Percentiles rank a stretch among this genome's conserved stretches.
Evolutionary conservation across 2,329 filamentous ascomycete genomes (phyloP).

Genomic region (Aurifilum marmelostoma): DNA sequence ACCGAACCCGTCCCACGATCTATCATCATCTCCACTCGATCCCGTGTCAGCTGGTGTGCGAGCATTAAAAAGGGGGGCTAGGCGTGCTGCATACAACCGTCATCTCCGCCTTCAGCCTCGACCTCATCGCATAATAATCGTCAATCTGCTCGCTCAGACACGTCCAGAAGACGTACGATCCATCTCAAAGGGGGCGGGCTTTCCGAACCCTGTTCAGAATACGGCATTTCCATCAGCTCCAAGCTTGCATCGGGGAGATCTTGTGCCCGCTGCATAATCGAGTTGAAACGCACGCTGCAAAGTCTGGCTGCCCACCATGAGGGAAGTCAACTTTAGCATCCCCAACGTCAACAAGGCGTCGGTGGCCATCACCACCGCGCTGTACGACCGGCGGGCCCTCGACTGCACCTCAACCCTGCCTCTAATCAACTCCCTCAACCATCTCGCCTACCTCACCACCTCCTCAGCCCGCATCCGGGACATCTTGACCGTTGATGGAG

Average conservation of each 20-base stretch:
- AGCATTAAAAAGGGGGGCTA: constrained; percentile 23
- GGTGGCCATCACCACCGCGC: constrained; percentile 88
- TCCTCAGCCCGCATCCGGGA: constrained; percentile 97
- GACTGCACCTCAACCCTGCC: constrained; percentile 98
- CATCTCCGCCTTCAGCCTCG: constrained; percentile 16
- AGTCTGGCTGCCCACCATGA: constrained; percentile 68
- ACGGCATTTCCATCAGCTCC: background rate
- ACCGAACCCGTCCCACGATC: background rate
- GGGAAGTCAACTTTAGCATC: constrained; percentile 98
- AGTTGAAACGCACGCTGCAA: constrained; percentile 15
- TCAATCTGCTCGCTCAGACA: constrained; percentile 8
- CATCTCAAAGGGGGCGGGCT: background rate
- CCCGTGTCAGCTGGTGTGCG: constrained; percentile 22
- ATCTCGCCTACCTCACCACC: constrained; percentile 96
- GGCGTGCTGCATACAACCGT: constrained; percentile 14
- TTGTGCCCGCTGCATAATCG: background rate
- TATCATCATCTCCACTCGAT: constrained; percentile 13
- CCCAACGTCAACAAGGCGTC: constrained; percentile 98
- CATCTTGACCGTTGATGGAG: constrained; percentile 97
- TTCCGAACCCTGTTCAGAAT: background rate
- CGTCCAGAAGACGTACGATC: background rate
- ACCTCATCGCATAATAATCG: constrained; percentile 14
- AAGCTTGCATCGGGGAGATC: background rate
- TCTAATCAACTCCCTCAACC: constrained; percentile 98
- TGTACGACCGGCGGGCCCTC: constrained; percentile 95